Evolutionary conservation across 2,329 filamentous ascomycete species (phyloP), one percentile per base, ranked within the genome.

Genomic region (Coniochaeta ligniaria): DNA sequence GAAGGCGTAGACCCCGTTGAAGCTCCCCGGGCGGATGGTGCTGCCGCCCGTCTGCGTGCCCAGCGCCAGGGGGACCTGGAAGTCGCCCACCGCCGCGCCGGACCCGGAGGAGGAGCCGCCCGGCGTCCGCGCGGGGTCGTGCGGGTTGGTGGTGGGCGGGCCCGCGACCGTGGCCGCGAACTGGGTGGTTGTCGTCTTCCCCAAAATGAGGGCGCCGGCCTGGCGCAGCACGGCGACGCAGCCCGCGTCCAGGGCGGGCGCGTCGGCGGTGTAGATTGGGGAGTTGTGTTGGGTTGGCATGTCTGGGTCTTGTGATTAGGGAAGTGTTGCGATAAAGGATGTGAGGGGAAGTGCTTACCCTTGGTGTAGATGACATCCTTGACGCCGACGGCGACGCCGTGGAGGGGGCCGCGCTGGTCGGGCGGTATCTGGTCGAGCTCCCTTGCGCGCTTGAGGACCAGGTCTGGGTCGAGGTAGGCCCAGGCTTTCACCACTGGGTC

Each of bases 71-170:
- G 86, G 83, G 0, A 80, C 80, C 63, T 90, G 87, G 59, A 82
- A 81, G 63, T 90, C 87, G 7, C 76, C 86, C 0, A 90, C 86
- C 0, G 84, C 86, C 0, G 87, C 86, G 0, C 78, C 87, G 0
- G 86, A 89, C 0, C 88, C 87, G 0, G 85, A 84, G 0, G 85
- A 89, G 0, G 86, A 89, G 54, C 87, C 87, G 0, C 87, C 87
- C 0, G 87, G 87, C 0, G 87, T 89, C 5, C 79, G 76, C 0
- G 61, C 62, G 0, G 73, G 62, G 62, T 80, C 74, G 62, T 83
- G 81, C 0, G 87, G 84, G 67, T 90, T 90, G 3, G 71, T 68
- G 1, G 84, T 86, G 58, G 76, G 76, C 1, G 80, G 76, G 0
- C 85, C 85, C 16, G 75, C 70, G 1, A 76, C 77, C 0, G 79